These are phyloP conservation scores for Pseudogymnoascus sp. DNA, from an alignment of 2,329 filamentous ascomycete genomes.

Conservation along the genomic window DNA sequence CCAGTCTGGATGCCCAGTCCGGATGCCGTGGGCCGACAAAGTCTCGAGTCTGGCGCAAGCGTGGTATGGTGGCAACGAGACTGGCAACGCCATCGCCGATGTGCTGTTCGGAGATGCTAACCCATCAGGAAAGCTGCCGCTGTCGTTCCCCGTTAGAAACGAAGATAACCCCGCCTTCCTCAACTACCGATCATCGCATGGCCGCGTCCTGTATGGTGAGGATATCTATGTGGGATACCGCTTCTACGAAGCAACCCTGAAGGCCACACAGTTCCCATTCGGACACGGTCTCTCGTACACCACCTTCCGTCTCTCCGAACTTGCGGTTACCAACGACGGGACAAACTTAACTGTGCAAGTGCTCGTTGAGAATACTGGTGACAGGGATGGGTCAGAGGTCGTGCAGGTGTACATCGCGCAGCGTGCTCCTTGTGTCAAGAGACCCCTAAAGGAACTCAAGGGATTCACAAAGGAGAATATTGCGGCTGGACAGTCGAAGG, in stretches of 20 bases:
- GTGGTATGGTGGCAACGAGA: constrained; percentile 58
- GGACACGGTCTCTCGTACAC: constrained; percentile 76
- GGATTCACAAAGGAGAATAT: constrained; percentile 59
- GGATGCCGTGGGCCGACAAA: constrained; percentile 45
- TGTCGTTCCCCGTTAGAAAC: constrained; percentile 49
- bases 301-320: constrained; percentile 49
- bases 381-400: constrained; percentile 44
- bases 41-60: constrained; percentile 31
- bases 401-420: constrained; percentile 51
- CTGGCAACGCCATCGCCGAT: constrained; percentile 57
- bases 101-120: constrained; percentile 55
- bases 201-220: constrained; percentile 55
- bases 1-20: constrained; percentile 53
- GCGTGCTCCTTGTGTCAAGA: constrained; percentile 45
- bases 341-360: constrained; percentile 45
- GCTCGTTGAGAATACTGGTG: constrained; percentile 55
- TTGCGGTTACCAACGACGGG: constrained; percentile 37
- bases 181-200: constrained; percentile 48
- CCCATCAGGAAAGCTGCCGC: constrained; percentile 53
- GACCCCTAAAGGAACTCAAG: constrained; percentile 56
- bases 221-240: constrained; percentile 59
- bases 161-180: constrained; percentile 56
- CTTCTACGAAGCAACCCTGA: constrained; percentile 44
- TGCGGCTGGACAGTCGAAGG: constrained; percentile 50
- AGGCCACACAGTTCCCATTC: constrained; percentile 10